Conservation (phyloP, 2,329 filamentous ascomycete species). For the Raffaelea ambrosiae region DNA sequence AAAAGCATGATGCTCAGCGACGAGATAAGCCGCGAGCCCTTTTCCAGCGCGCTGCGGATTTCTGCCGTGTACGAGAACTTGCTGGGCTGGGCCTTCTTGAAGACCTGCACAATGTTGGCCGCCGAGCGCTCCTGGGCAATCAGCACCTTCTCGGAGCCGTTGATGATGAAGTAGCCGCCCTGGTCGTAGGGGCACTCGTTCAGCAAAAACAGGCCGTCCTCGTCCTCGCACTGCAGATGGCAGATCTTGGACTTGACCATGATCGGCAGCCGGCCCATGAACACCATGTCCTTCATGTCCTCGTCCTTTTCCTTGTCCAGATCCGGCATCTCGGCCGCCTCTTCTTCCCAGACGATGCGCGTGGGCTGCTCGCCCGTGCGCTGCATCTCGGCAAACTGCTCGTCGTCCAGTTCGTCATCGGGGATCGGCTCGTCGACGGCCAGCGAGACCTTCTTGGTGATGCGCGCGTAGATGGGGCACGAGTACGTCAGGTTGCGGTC, state of each 20-base stretch:
- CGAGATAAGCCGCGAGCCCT: constrained; percentile 89
- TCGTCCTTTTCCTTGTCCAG: constrained; percentile 42
- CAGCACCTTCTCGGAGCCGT: constrained; percentile 95
- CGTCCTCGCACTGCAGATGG: constrained; percentile 72
- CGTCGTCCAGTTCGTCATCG: constrained; percentile 59
- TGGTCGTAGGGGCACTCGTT: constrained; percentile 98
- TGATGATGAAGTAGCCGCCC: constrained; percentile 98
- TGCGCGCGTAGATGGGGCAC: constrained; percentile 80
- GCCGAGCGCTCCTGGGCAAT: constrained; percentile 97
- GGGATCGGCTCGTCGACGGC: constrained; percentile 68
- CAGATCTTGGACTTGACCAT: constrained; percentile 98
- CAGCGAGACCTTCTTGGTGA: constrained; percentile 75
- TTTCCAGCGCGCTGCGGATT: constrained; percentile 92
- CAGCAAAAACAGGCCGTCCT: constrained; percentile 79
- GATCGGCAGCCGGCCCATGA: constrained; percentile 90
- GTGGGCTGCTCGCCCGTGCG: constrained; percentile 50
- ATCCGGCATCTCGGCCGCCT: constrained; percentile 44
- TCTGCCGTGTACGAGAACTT: constrained; percentile 90
- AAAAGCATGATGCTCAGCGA: constrained; percentile 86
- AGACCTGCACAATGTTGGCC: constrained; percentile 97
- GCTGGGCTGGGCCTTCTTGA: constrained; percentile 92
- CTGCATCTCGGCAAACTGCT: constrained; percentile 47
- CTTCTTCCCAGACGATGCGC: constrained; percentile 52
- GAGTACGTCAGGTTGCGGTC: constrained; percentile 94
- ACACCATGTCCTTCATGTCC: constrained; percentile 63